A percentile compares a stretch with the other conserved stretches of the same genome.
These are phyloP conservation scores for Aspergillus terreus DNA, from an alignment of 2,329 filamentous ascomycete genomes.

Conservation along the genomic window DNA sequence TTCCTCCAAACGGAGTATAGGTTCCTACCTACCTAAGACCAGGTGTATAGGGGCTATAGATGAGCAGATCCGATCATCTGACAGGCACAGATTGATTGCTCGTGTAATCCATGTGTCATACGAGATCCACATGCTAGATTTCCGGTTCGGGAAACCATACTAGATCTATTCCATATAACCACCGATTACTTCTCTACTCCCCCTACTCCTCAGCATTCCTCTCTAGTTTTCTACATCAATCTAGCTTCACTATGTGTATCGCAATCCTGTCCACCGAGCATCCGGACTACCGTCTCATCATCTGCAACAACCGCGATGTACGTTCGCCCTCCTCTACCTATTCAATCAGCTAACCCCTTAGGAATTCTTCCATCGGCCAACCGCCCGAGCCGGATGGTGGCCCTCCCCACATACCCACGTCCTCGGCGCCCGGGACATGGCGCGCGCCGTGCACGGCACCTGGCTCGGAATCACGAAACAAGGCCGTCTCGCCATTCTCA, in stretches of 20 bases:
- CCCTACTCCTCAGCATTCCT: not conserved
- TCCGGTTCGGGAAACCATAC: not conserved
- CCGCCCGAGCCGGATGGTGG: constrained; percentile 56
- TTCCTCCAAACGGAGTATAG: too few relatives aligned
- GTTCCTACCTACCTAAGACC: too few relatives aligned
- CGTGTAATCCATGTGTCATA: not conserved
- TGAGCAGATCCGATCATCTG: not conserved
- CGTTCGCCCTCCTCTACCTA: not conserved
- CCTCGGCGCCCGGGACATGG: constrained; percentile 56
- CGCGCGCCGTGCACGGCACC: constrained; percentile 54
- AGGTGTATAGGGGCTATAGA: not conserved
- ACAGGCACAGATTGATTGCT: not conserved
- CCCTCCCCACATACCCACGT: constrained; percentile 50
- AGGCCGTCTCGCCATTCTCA: constrained; percentile 57
- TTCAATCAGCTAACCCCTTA: constrained; percentile 16
- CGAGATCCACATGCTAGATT: too few relatives aligned
- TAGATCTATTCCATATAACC: not conserved
- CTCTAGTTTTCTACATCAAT: not conserved
- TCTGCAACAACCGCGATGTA: constrained; percentile 10
- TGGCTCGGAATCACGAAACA: constrained; percentile 59
- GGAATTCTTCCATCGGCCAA: constrained; percentile 59
- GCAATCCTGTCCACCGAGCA: constrained; percentile 9
- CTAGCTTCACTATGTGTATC: constrained; percentile 7
- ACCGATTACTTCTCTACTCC: not conserved
- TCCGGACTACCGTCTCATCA: constrained; percentile 9